phyloP scores from a whole-genome alignment of 805 yeast genomes.

The Blastobotrys americana region DNA sequence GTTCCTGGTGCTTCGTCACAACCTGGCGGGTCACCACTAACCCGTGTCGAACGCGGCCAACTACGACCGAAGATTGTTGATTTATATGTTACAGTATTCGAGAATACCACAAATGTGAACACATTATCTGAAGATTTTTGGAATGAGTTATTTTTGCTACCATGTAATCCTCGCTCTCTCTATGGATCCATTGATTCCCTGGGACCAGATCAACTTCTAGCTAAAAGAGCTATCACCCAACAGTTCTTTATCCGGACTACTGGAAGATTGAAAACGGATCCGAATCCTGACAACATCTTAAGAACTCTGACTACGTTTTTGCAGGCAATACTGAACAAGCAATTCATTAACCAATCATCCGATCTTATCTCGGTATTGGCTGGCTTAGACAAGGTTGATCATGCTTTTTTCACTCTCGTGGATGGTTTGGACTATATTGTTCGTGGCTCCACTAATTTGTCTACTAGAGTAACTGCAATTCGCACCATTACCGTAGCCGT shows the following conservation, averaged over 20 bases:
- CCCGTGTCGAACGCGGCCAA: background rate
- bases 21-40: background rate
- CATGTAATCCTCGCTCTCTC: conserved; percentile 20
- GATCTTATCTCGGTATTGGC: conserved; percentile 30
- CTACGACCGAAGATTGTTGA: background rate
- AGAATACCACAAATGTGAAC: background rate
- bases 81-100: background rate
- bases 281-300: conserved; percentile 20
- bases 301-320: conserved; percentile 23
- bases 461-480: conserved; percentile 24
- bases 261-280: conserved; percentile 13
- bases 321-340: conserved; percentile 24
- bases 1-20: background rate
- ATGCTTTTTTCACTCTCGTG: conserved; percentile 26
- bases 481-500: conserved; percentile 27
- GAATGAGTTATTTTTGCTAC: conserved; percentile 20
- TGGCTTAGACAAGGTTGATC: conserved; percentile 31
- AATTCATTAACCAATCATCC: conserved; percentile 23
- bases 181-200: conserved; percentile 20
- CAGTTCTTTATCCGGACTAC: conserved; percentile 23
- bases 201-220: conserved; percentile 20
- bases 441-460: conserved; percentile 15
- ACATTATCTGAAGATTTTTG: conserved; percentile 4
- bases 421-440: conserved; percentile 24
- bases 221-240: conserved; percentile 10